Percentiles rank a stretch among this genome's conserved stretches.
phyloP scores from a whole-genome alignment of 1,284 basidiomycete genomes.

The Volvariella surrecta region DNA sequence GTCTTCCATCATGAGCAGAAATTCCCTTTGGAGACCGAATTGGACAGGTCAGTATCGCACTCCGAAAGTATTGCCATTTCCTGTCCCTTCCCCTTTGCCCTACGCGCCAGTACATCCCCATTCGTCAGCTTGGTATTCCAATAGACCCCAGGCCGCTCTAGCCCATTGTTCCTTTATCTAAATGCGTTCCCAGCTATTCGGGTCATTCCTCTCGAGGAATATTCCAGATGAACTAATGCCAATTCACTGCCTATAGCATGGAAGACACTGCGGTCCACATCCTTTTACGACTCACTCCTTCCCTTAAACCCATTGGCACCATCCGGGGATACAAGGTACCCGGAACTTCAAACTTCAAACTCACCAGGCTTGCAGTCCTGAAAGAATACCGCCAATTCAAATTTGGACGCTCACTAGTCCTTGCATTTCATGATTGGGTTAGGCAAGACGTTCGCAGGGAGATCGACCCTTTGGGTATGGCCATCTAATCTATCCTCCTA shows the following conservation, averaged over 20 bases:
- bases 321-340: conserved; percentile 35
- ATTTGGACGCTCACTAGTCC: conserved; percentile 58
- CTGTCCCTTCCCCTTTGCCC: conserved; percentile 1
- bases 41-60: conserved; percentile 50
- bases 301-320: conserved; percentile 56
- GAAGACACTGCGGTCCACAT: conserved; percentile 62
- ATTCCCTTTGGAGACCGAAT: conserved; percentile 63
- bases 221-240: too few relatives aligned
- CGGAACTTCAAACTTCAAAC: conserved; percentile 46
- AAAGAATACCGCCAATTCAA: conserved; percentile 52
- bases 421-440: conserved; percentile 51
- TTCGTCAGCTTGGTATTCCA: conserved; percentile 6
- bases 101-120: background rate
- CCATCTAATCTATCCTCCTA: background rate
- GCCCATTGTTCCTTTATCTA: conserved; percentile 2
- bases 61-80: conserved; percentile 2
- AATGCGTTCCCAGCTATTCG: too few relatives aligned
- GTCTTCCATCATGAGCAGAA: conserved; percentile 66
- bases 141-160: background rate
- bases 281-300: conserved; percentile 55
- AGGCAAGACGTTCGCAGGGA: conserved; percentile 8
- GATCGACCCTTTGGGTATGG: conserved; percentile 16
- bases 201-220: too few relatives aligned
- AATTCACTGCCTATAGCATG: conserved; percentile 25
- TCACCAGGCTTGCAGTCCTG: conserved; percentile 60